Evolutionary conservation across 805 yeast genomes (phyloP).

Genomic region (Yamadazyma sp.): DNA sequence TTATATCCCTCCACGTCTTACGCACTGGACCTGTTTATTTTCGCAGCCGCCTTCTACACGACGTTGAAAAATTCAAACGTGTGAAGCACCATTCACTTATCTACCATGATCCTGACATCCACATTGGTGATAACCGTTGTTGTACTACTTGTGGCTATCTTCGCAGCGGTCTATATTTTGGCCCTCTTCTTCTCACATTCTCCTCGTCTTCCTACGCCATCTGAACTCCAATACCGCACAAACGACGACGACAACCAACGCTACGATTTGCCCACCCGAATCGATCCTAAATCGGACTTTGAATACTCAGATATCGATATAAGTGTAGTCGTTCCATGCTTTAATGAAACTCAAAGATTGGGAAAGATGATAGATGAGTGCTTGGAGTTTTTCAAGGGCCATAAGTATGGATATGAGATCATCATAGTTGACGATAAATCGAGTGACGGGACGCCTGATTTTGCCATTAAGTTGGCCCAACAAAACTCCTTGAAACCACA

Average conservation of each 20-base stretch:
- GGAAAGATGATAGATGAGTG: constrained; percentile 71
- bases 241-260: constrained; percentile 31
- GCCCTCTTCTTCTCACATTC: constrained; percentile 56
- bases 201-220: constrained; percentile 55
- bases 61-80: constrained; percentile 4
- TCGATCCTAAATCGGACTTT: constrained; percentile 20
- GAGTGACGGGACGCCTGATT: constrained; percentile 71
- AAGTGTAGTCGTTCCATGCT: constrained; percentile 91
- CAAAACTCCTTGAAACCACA: constrained; percentile 53
- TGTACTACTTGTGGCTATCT: not conserved
- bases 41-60: no score
- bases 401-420: constrained; percentile 60
- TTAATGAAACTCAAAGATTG: constrained; percentile 77
- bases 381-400: constrained; percentile 47
- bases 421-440: constrained; percentile 92
- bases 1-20: no score
- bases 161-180: constrained; percentile 32
- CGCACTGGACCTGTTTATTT: no score
- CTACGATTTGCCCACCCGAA: constrained; percentile 35
- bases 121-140: not conserved
- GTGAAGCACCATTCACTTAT: not conserved
- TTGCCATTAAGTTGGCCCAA: constrained; percentile 62
- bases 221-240: constrained; percentile 57
- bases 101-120: not conserved
- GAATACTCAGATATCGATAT: constrained; percentile 47